Base-by-base conservation (phyloP, 345 rosid genomes). In the Pugionium cornutum region DNA sequence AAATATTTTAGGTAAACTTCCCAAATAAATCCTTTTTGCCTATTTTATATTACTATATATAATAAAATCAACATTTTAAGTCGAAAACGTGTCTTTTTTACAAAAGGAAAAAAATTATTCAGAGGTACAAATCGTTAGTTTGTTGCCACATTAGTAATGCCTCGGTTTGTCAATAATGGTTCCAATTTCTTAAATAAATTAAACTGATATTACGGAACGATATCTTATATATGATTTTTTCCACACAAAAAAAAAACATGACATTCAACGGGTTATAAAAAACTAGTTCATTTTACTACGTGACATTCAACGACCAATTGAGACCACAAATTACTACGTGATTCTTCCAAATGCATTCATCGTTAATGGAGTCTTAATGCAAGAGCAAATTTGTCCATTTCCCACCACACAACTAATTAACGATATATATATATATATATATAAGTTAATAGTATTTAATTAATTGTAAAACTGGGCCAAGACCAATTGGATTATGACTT, bases 341-440 rank as follows among this genome's bases (percentile, higher is more conserved):
- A 71, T 66, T 66, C 67, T 73, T 53, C 62, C 77, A 74, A 74
- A 59, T 46, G 59, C 58, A 74, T 67, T 61, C 43, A 70, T 54
- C 50, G 46, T 44, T 72, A 64, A 72, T 72, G 70, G 54, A 61
- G 73, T 74, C 68, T 67, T 74, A 74, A 61, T 74, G 58, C 73
- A 74, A 61, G 68, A 74, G 73, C 77, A 67, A 67, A 74, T 74
- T 74, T 74, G 77, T 74, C 77, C 69, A 67, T 54, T 67, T 74
- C 73, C 74, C 72, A 73, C 77, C 72, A 43, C 53, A 58, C 67
- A 73, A 62, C 72, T 73, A 59, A 73, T 59, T 66, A 66, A 53
- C 26, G 9, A 59, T 40, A 54, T 61, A 66, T 29, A 49, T 18
- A 18, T 29, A 49, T 18, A 18, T 18, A 40, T 40, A 7, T 7